These are phyloP conservation scores for California macrophylla DNA, from an alignment of 441 rosid species.

Conservation along the genomic window DNA sequence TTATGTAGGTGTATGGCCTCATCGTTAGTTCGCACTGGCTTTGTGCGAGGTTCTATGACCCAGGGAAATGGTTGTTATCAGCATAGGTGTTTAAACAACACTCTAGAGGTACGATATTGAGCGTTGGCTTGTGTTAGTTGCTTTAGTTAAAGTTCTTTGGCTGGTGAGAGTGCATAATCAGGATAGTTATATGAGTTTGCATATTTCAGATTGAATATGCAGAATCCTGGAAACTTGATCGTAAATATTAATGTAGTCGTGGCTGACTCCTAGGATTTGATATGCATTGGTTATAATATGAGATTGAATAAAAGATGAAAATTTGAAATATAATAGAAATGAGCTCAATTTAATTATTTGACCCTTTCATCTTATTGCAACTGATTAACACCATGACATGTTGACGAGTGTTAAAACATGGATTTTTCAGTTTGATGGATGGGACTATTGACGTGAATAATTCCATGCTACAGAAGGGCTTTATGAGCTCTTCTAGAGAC, in stretches of 20 bases:
- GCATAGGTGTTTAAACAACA: constrained; percentile 72
- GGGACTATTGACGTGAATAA: not conserved
- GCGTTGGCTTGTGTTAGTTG: not conserved
- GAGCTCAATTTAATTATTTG: not conserved
- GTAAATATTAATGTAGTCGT: not conserved
- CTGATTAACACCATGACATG: not conserved
- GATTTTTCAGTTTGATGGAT: not conserved
- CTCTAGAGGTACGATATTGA: constrained; percentile 56
- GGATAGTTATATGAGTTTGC: not conserved
- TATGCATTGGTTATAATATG: not conserved
- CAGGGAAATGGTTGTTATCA: constrained; percentile 98
- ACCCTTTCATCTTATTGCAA: not conserved
- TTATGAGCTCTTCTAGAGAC: not conserved
- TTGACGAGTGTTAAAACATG: not conserved
- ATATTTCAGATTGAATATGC: not conserved
- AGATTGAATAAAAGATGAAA: not conserved
- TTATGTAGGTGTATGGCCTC: constrained; percentile 80
- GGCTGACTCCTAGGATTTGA: not conserved
- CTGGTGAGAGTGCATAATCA: not conserved
- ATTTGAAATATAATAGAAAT: not conserved
- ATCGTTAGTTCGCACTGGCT: constrained; percentile 84
- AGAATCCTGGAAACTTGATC: not conserved
- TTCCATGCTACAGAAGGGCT: not conserved
- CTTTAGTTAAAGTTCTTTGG: not conserved
- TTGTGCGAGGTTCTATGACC: constrained; percentile 82